Percentiles rank a stretch among this genome's conserved stretches.
Conservation (phyloP, 495 filamentous ascomycete genomes). For the Aspergillus bridgeri region DNA sequence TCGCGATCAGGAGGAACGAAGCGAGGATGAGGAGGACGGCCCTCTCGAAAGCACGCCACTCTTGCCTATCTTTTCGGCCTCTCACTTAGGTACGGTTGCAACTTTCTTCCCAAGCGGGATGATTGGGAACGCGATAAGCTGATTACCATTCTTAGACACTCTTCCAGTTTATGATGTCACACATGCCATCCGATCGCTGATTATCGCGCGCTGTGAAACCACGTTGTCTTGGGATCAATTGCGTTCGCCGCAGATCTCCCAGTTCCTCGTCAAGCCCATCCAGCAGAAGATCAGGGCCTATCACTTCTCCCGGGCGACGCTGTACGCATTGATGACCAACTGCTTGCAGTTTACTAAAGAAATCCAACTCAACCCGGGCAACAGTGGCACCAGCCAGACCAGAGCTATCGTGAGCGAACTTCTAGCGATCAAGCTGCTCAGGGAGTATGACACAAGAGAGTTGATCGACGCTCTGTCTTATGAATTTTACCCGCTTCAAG, state of each 20-base stretch:
- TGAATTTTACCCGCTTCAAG: constrained; percentile 89
- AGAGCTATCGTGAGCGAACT: constrained; percentile 85
- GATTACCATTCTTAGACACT: constrained; percentile 44
- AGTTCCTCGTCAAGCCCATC: constrained; percentile 89
- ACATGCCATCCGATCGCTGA: constrained; percentile 78
- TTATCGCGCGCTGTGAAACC: constrained; percentile 81
- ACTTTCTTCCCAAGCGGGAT: neutral
- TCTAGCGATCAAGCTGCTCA: constrained; percentile 83
- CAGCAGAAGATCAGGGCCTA: constrained; percentile 76
- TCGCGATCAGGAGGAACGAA: constrained; percentile 43
- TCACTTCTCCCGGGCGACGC: constrained; percentile 78
- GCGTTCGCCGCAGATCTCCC: constrained; percentile 88
- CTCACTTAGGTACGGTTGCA: constrained; percentile 62
- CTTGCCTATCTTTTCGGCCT: constrained; percentile 79
- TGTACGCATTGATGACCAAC: constrained; percentile 90
- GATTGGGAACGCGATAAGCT: neutral
- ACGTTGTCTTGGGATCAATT: constrained; percentile 94
- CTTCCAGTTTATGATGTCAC: constrained; percentile 88
- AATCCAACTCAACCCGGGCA: constrained; percentile 72
- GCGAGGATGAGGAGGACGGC: constrained; percentile 60
- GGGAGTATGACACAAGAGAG: constrained; percentile 83
- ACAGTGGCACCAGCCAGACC: constrained; percentile 75
- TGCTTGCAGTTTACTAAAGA: constrained; percentile 92
- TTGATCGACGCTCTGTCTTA: constrained; percentile 89
- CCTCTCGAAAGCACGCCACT: constrained; percentile 56